Conservation (phyloP, 768 basidiomycete species). For the Amyloporia xantha region DNA sequence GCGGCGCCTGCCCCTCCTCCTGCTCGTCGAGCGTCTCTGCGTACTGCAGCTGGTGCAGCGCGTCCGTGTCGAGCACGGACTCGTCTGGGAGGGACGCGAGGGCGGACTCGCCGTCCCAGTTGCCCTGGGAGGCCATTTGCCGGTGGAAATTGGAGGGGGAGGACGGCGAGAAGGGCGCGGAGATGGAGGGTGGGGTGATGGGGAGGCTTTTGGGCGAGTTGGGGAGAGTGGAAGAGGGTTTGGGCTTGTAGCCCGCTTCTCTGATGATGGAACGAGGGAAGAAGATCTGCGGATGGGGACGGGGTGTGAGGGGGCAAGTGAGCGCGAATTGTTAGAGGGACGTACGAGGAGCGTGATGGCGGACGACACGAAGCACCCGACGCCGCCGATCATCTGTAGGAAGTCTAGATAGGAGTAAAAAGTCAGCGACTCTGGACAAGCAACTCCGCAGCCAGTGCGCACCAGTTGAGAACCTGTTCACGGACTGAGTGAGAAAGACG, state of each 20-base stretch:
- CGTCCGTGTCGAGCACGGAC: conserved; percentile 10
- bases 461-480: conserved; percentile 55
- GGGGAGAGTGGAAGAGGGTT: conserved; percentile 18
- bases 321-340: conserved; percentile 5
- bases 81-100: conserved; percentile 10
- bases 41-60: conserved; percentile 3
- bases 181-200: conserved; percentile 1
- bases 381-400: conserved; percentile 60
- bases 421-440: not conserved
- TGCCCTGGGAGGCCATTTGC: not conserved
- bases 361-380: conserved; percentile 76
- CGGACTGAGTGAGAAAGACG: not conserved
- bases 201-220: conserved; percentile 15
- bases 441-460: conserved; percentile 14
- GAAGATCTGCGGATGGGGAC: conserved; percentile 63
- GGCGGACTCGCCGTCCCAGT: conserved; percentile 3
- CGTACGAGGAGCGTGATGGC: conserved; percentile 73
- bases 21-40: not conserved
- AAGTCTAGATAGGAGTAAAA: conserved; percentile 43
- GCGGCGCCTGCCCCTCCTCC: too few relatives aligned
- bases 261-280: conserved; percentile 68
- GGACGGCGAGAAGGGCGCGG: not conserved
- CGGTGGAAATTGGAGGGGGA: too few relatives aligned
- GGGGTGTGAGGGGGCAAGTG: not conserved
- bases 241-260: conserved; percentile 56